A percentile compares a stretch with the other conserved stretches of the same genome.
These are phyloP conservation scores for Pseudoneurospora amorphoporcata DNA, from an alignment of 495 filamentous ascomycete genomes.

Conservation along the genomic window DNA sequence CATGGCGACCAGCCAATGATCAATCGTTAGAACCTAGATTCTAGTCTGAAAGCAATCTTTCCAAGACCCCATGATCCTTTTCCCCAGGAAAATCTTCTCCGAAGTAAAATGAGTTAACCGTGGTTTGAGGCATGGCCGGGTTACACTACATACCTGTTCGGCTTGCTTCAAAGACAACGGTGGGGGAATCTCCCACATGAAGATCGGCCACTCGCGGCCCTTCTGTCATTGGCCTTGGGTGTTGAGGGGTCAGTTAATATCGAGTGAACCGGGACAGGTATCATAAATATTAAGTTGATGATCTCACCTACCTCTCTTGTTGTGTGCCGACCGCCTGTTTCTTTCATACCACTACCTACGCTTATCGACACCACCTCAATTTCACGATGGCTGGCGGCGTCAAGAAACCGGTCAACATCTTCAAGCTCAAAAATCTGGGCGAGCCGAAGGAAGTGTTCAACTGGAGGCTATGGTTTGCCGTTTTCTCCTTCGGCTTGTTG, in stretches of 20 bases:
- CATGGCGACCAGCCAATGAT: not conserved
- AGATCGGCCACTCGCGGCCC: not conserved
- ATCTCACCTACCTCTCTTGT: not conserved
- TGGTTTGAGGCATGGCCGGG: not conserved
- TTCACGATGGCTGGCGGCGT: slow-evolving; percentile 48
- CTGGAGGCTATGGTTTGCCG: slow-evolving; percentile 55
- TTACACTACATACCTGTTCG: not conserved
- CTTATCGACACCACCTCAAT: not conserved
- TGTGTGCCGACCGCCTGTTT: not conserved
- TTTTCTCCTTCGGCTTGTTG: slow-evolving; percentile 57
- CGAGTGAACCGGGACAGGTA: not conserved
- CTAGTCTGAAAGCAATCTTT: not conserved
- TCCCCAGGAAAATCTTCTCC: not conserved
- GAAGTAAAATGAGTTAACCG: not conserved
- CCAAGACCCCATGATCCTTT: not conserved
- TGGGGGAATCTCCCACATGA: not conserved
- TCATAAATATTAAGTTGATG: not conserved
- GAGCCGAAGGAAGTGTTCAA: slow-evolving; percentile 53
- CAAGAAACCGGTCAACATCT: slow-evolving; percentile 59
- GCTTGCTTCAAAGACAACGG: not conserved
- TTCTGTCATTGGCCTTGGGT: not conserved
- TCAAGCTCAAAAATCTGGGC: slow-evolving; percentile 42
- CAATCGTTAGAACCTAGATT: not conserved
- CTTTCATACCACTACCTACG: not conserved
- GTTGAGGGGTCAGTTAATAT: not conserved